Conservation (phyloP, 495 filamentous ascomycete species). For the Talaromyces ruber region DNA sequence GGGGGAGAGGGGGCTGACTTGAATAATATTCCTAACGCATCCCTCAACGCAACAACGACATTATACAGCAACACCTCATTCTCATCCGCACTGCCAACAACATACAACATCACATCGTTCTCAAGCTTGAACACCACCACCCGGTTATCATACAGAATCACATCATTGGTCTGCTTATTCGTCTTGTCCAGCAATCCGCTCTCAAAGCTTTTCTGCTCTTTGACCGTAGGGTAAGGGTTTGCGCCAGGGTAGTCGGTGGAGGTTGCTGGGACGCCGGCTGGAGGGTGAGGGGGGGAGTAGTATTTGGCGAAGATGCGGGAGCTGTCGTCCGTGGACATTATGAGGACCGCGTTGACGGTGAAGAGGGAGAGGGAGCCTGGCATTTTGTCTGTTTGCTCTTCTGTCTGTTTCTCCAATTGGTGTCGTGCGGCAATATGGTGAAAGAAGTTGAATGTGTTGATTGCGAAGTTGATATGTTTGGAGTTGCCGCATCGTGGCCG, state of each 20-base stretch:
- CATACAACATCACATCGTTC: constrained; percentile 94
- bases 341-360: constrained; percentile 85
- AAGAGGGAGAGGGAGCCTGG: constrained; percentile 64
- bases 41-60: constrained; percentile 78
- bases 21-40: constrained; percentile 83
- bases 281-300: constrained; percentile 80
- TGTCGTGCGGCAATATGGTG: not conserved
- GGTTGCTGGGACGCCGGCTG: constrained; percentile 40
- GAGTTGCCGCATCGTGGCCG: constrained; percentile 6
- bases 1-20: constrained; percentile 46
- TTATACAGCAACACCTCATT: constrained; percentile 96
- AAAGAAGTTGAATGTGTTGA: not conserved
- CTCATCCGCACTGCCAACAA: constrained; percentile 85
- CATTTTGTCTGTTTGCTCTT: constrained; percentile 25
- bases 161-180: constrained; percentile 86
- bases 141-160: constrained; percentile 92
- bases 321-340: constrained; percentile 80
- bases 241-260: constrained; percentile 50
- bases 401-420: not conserved
- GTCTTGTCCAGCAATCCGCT: constrained; percentile 95
- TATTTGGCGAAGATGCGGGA: constrained; percentile 92
- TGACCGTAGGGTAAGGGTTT: constrained; percentile 81
- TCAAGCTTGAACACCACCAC: constrained; percentile 97
- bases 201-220: constrained; percentile 91
- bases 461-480: not conserved